Conservation (phyloP, 805 yeast genomes). For the Starmerella floricola region DNA sequence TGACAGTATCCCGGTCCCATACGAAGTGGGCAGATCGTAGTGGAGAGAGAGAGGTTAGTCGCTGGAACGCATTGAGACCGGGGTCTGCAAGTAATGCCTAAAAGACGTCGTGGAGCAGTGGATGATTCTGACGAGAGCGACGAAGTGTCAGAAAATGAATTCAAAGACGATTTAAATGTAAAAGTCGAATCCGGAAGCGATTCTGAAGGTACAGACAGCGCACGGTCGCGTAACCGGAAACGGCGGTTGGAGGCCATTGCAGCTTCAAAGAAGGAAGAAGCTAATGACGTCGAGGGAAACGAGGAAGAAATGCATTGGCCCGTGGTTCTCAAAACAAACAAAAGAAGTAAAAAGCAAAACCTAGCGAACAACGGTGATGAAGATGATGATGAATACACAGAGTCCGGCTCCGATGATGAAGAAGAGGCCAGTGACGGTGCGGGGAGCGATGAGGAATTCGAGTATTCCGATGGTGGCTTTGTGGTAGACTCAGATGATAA, state of each 20-base stretch:
- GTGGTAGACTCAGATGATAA: constrained; percentile 22
- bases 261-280: background rate
- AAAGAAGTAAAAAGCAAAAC: background rate
- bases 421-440: background rate
- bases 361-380: constrained; percentile 4
- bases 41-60: too few species aligned
- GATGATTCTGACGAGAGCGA: constrained; percentile 10
- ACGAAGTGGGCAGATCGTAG: too few species aligned
- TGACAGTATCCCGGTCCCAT: too few species aligned
- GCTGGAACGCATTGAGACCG: too few species aligned
- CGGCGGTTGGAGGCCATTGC: background rate
- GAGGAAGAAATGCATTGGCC: constrained; percentile 8
- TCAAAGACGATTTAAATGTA: constrained; percentile 3
- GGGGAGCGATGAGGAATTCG: constrained; percentile 10
- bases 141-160: background rate
- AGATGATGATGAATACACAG: constrained; percentile 13
- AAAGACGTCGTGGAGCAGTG: constrained; percentile 13
- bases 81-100: constrained; percentile 8
- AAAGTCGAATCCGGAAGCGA: background rate
- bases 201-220: background rate
- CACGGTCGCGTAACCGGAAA: background rate
- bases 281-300: background rate
- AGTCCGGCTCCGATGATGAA: background rate
- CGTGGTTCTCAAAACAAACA: constrained; percentile 7
- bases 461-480: constrained; percentile 19